Evolutionary conservation across 1,139 yeast genomes (phyloP), one percentile per base, ranked within the genome.

Genomic region (Neolecta irregularis): DNA sequence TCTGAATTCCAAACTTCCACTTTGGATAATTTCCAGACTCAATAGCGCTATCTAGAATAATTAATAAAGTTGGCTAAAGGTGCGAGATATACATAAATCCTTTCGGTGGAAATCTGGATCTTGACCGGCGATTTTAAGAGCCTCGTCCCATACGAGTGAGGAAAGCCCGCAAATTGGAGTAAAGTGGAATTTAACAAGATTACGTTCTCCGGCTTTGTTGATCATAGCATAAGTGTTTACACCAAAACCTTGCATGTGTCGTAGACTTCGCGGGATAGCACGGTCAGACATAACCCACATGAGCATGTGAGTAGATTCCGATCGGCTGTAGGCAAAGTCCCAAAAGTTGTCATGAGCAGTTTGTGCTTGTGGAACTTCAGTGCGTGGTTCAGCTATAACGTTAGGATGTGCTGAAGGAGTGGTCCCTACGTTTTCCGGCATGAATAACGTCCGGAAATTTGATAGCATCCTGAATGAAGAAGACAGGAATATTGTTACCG

Each of bases 151-250:
- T 41, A 57, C 67, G 43, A 72, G 57, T 40, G 61, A 69, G 49
- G 65, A 61, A 53, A 65, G 59, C 36, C 80, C 80, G 54, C 69
- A 75, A 49, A 73, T 76, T 25, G 67, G 48, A 45, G 64, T 57
- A 44, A 72, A 58, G 53, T 74, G 80, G 41, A 71, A 72, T 55
- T 74, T 79, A 34, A 72, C 75, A 52, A 72, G 73, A 47, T 52
- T 55, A 72, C 76, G 69, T 41, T 72, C 74, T 44, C 77, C 80
- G 45, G 72, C 62, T 49, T 65, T 64, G 55, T 71, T 73, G 35
- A 71, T 57, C 74, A 76, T 70, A 55, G 72, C 72, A 57, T 70
- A 74, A 25, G 79, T 67, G 57, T 74, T 80, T 38, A 79, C 80
- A 17, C 80, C 73, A 58, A 68, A 74, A 41, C 78, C 79, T 52